Base-by-base conservation (phyloP, 2,329 filamentous ascomycete species). In the Ophiostoma populinum region DNA sequence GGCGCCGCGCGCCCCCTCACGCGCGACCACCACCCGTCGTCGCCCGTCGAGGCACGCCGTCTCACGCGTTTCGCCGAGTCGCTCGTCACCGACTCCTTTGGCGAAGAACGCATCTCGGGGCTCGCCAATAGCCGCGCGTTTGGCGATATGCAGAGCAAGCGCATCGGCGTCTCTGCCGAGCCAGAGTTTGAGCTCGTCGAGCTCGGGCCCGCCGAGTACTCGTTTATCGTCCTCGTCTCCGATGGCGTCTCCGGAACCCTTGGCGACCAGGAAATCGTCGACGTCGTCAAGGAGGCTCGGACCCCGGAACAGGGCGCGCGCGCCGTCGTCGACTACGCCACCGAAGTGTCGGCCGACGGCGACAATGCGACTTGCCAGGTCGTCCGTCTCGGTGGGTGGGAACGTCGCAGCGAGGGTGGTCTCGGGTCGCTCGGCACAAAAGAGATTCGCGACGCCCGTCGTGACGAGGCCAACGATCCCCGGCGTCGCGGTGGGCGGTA, bases 1-100 rank as follows among this genome's bases (percentile, higher is more conserved):
- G 90, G 90, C 6, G 64, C 74, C 29, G 76, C 86, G 1, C 68
- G 80, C 2, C 80, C 87, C 0, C 54, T 93, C 24, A 95, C 90
- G 1, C 82, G 78, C 15, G 83, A 93, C 52, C 90, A 98, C 55
- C 90, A 93, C 51, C 87, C 90, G 0, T 80, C 75, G n/a, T 73
- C 80, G 5, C 90, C 90, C 0, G 65, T 75, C 37, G 90, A 98
- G 60, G 76, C 79, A 8, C 75, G 73, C 27, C 73, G 90, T 7
- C 67, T 98, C 17, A 78, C 86, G 29, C 76, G 86, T 32, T 80
- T 85, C 2, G 59, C 61, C 24, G 72, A 80, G 20, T 77, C 64
- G 18, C 87, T 95, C 51, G 78, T 93, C 13, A 90, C 87, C 0
- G 90, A 98, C 57, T 92, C 82, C 22, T 98, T 98, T 53, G 90